Percentiles rank a stretch among this genome's conserved stretches.
These are phyloP conservation scores for Fusarium sp. DNA, from an alignment of 2,329 filamentous ascomycete species.

Conservation along the genomic window DNA sequence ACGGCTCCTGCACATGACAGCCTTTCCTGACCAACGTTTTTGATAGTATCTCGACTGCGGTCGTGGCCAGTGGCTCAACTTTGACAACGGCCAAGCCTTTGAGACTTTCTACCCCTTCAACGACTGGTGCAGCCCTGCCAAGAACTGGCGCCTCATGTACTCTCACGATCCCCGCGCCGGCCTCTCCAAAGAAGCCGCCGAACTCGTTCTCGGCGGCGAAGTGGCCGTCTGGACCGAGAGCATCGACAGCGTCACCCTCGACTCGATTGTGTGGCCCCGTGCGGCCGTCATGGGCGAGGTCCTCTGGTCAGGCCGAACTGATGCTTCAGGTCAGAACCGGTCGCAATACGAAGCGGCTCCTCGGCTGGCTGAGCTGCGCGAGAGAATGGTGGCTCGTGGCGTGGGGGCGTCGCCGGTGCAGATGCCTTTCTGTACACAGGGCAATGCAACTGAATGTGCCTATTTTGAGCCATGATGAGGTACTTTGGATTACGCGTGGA, in stretches of 20 bases:
- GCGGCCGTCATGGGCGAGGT: slow-evolving; percentile 79
- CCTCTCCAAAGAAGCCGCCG: slow-evolving; percentile 67
- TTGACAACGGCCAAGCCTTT: slow-evolving; percentile 64
- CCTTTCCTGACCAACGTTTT: slow-evolving; percentile 31
- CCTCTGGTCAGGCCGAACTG: slow-evolving; percentile 78
- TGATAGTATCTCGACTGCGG: slow-evolving; percentile 83
- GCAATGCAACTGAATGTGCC: slow-evolving; percentile 43
- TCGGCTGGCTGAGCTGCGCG: slow-evolving; percentile 77
- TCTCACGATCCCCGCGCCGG: slow-evolving; percentile 76
- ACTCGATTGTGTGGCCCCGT: slow-evolving; percentile 81
- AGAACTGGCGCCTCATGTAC: slow-evolving; percentile 86
- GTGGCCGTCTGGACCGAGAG: slow-evolving; percentile 84
- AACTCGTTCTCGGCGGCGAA: slow-evolving; percentile 82
- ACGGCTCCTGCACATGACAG: neutral
- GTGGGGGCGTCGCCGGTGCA: slow-evolving; percentile 71
- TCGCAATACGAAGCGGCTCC: slow-evolving; percentile 75
- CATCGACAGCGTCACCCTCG: slow-evolving; percentile 77
- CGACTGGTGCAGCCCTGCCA: slow-evolving; percentile 82
- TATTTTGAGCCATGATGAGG: slow-evolving; percentile 19
- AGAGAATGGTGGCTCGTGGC: slow-evolving; percentile 75
- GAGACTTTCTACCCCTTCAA: slow-evolving; percentile 71
- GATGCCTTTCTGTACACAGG: slow-evolving; percentile 63
- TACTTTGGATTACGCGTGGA: neutral
- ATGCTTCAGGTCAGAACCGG: slow-evolving; percentile 72
- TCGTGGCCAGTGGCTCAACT: slow-evolving; percentile 80